Base-by-base conservation (phyloP, 1,284 basidiomycete species). In the Apiotrichum gracile region DNA sequence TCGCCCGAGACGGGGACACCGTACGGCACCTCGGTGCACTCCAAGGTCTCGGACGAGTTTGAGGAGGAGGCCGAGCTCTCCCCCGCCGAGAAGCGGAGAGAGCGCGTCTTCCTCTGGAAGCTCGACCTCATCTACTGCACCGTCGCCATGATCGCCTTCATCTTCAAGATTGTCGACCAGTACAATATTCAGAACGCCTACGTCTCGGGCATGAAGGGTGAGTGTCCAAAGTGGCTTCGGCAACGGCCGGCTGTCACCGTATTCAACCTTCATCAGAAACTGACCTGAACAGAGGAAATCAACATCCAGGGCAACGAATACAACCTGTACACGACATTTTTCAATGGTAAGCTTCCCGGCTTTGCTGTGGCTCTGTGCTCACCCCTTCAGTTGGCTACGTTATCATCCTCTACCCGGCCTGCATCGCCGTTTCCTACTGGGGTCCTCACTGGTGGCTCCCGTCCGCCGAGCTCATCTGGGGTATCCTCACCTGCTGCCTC, bases 261-360 rank as follows among this genome's bases (percentile, higher is more conserved):
- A n/a, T n/a, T n/a, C n/a, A n/a, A n/a, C n/a, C n/a, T n/a, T n/a
- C n/a, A n/a, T n/a, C n/a, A 47, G 38, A n/a, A n/a, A n/a, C n/a
- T n/a, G n/a, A n/a, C n/a, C n/a, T n/a, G n/a, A n/a, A n/a, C n/a
- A n/a, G 52, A 54, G 12, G 62, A 67, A 48, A 56, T 68, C 40
- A 49, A 61, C 35, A 61, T 68, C 37, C 9, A 49, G 9, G 63
- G 54, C 19, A 63, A 65, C 45, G 47, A 69, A 38, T 69, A 69
- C 55, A 65, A 53, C 45, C 26, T 47, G 42, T 40, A 31, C 17
- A 57, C 55, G 7, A 53, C 47, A 26, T 46, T 52, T 17, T 52
- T 57, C 34, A 50, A 53, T 42, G 50, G n/a, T n/a, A n/a, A n/a
- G n/a, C n/a, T n/a, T n/a, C n/a, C n/a, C n/a, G n/a, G n/a, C n/a